Base-by-base conservation (phyloP, 208 protist genomes). In the Crithidia sp. region DNA sequence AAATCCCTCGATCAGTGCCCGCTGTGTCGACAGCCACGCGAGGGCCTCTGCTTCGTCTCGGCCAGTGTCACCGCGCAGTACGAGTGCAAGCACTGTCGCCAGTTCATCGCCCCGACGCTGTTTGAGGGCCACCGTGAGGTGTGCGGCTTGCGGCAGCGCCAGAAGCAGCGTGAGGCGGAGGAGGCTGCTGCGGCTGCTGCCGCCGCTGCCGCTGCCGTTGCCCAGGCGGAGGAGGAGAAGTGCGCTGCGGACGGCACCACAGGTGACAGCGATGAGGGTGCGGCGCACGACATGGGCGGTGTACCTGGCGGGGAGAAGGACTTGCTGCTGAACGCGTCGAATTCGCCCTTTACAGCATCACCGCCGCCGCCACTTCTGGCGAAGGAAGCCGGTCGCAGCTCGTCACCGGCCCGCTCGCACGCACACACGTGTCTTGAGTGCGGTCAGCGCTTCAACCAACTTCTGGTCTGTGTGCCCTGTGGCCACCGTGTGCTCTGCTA, bases 81-180 rank as follows among this genome's bases (percentile, higher is more conserved):
- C 57, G 65, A 81, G 44, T 97, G 93, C 80, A 82, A 82, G 55
- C 83, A 89, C 72, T 97, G 93, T 54, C 43, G 67, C 8, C 49
- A 71, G 56, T 74, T 88, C 50, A 89, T 97, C 39, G 81, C 83
- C 0, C 93, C 93, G 0, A 86, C 85, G 28, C 76, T 95, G 17
- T 93, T 85, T 57, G 91, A 96, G 41, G 89, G 91, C 19, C 93
- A 97, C 63, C 81, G 89, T 5, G 89, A 97, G 66, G 93, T 95
- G 36, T 97, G 93, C 56, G 82, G 75, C 5, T 49, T 96, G 50
- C 76, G 81, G 7, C 75, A 81, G 67, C 76, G 71, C 16, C 79
- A 87, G 47, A 63, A 57, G 37, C 71, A 79, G 37, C 65, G 64
- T 40, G 71, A 84, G 64, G 60, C 57, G 10, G 69, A 61, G 50